Conservation (phyloP, 371 early-diverging fungal genomes). For the Chytridiales sp. region DNA sequence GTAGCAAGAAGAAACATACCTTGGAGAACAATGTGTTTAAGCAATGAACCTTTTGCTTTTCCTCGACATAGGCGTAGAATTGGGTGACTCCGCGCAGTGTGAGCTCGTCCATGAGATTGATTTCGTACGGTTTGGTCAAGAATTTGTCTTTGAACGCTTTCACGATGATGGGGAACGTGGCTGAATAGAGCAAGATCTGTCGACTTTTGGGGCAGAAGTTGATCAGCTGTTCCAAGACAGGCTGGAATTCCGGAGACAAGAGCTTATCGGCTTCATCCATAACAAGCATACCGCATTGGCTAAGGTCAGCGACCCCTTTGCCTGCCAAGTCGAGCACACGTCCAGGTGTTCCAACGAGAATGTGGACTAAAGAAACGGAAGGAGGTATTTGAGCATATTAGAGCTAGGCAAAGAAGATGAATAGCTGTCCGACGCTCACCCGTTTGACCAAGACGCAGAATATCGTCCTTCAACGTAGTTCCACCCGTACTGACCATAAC, state of each 20-base stretch:
- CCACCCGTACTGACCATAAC: slow-evolving; percentile 98
- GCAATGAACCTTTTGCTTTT: slow-evolving; percentile 96
- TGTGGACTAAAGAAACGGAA: slow-evolving; percentile 66
- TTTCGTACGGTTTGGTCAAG: slow-evolving; percentile 92
- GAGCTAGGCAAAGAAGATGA: neutral
- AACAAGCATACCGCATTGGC: slow-evolving; percentile 83
- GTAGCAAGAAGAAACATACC: slow-evolving; percentile 41
- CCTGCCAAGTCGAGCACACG: slow-evolving; percentile 94
- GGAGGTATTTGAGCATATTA: slow-evolving; percentile 1
- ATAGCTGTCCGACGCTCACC: slow-evolving; percentile 30
- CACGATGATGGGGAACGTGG: slow-evolving; percentile 97
- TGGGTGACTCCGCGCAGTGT: slow-evolving; percentile 97
- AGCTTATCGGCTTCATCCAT: slow-evolving; percentile 99
- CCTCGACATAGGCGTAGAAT: slow-evolving; percentile 98
- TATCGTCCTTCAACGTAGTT: slow-evolving; percentile 96
- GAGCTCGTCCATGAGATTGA: slow-evolving; percentile 98
- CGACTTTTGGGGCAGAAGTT: slow-evolving; percentile 76
- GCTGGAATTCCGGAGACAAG: slow-evolving; percentile 92
- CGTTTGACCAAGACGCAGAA: slow-evolving; percentile 84
- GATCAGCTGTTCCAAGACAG: slow-evolving; percentile 93
- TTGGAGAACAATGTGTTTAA: slow-evolving; percentile 95
- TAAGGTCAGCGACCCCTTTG: slow-evolving; percentile 84
- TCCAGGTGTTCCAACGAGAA: slow-evolving; percentile 97
- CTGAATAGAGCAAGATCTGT: slow-evolving; percentile 96
- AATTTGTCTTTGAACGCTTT: slow-evolving; percentile 94